phyloP scores from a whole-genome alignment of 2,329 filamentous ascomycete genomes.

The Fusarium sp. region DNA sequence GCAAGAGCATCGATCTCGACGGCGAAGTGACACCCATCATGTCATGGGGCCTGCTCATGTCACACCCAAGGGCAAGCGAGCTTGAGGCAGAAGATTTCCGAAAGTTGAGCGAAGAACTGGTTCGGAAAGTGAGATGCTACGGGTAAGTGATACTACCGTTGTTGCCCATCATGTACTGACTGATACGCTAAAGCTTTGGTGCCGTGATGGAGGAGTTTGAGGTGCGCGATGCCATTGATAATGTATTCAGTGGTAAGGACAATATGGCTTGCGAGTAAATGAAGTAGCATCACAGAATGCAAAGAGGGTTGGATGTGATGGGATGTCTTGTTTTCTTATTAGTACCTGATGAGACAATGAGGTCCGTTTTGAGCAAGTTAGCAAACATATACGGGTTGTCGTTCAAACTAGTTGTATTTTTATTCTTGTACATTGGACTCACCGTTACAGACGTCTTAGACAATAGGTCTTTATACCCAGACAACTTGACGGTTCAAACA shows the following conservation, averaged over 20 bases:
- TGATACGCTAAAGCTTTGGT: constrained; percentile 61
- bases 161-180: background rate
- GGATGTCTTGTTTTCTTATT: background rate
- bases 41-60: constrained; percentile 87
- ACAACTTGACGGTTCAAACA: background rate
- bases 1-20: constrained; percentile 82
- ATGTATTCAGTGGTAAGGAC: constrained; percentile 55
- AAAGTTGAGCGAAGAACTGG: constrained; percentile 77
- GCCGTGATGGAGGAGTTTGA: constrained; percentile 76
- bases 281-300: background rate
- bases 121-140: constrained; percentile 88
- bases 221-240: constrained; percentile 80
- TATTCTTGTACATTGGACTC: background rate
- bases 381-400: background rate
- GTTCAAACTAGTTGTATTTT: background rate
- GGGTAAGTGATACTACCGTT: constrained; percentile 69
- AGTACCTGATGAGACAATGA: background rate
- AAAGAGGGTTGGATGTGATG: background rate
- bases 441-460: background rate
- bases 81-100: constrained; percentile 76
- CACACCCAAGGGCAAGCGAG: constrained; percentile 74
- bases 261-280: constrained; percentile 16
- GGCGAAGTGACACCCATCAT: constrained; percentile 95
- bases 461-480: background rate
- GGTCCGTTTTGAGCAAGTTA: background rate